These are phyloP conservation scores for Allium sativum DNA, from an alignment of 106 monocot genomes.

Conservation along the genomic window DNA sequence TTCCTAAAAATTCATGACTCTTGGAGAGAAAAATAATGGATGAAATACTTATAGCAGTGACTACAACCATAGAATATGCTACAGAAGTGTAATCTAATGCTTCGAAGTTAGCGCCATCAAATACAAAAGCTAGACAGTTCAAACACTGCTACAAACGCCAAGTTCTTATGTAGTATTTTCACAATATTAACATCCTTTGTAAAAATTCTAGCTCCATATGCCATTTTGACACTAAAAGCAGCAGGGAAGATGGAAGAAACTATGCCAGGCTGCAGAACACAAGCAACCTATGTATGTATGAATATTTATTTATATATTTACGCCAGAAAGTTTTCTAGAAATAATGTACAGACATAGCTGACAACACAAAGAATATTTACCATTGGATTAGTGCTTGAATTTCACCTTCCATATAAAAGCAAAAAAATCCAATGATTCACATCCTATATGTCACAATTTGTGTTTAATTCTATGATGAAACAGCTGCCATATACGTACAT, in stretches of 20 bases:
- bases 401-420: too few relatives aligned
- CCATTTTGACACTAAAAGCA: conserved; percentile 48
- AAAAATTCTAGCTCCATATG: conserved; percentile 60
- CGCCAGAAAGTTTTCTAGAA: too few relatives aligned
- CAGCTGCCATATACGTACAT: too few relatives aligned
- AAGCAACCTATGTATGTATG: too few relatives aligned
- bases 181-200: conserved; percentile 47
- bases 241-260: conserved; percentile 51
- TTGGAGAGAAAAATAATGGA: conserved; percentile 36
- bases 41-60: conserved; percentile 34
- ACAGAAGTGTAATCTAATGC: conserved; percentile 52
- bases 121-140: conserved; percentile 55
- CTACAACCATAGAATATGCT: conserved; percentile 51
- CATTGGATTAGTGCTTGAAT: too few relatives aligned
- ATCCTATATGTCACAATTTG: too few relatives aligned
- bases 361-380: too few relatives aligned
- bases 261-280: conserved; percentile 70
- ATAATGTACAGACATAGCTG: too few relatives aligned
- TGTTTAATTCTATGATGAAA: too few relatives aligned
- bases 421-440: too few relatives aligned
- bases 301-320: too few relatives aligned
- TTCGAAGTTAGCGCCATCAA: conserved; percentile 61
- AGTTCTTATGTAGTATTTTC: conserved; percentile 40
- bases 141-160: conserved; percentile 78
- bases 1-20: conserved; percentile 44